A percentile compares a stretch with the other conserved stretches of the same genome.
phyloP scores from a whole-genome alignment of 345 rosid genomes.

The Hirschfeldia incana region DNA sequence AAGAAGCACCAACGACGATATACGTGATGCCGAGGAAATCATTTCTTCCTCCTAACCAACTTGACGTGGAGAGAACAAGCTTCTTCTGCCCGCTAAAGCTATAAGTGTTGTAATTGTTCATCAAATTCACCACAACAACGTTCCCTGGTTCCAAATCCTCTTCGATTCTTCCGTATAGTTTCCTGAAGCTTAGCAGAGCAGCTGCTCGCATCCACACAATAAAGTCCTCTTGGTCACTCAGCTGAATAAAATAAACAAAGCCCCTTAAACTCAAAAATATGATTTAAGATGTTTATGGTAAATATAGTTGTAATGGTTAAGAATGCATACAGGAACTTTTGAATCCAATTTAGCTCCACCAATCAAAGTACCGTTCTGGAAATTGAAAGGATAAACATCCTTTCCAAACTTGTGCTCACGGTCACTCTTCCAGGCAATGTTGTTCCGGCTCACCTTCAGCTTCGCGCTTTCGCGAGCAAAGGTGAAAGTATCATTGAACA shows the following conservation, averaged over 20 bases:
- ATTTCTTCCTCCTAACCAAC: constrained; percentile 83
- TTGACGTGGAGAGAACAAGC: constrained; percentile 73
- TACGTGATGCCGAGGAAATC: constrained; percentile 76
- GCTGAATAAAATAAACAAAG: constrained; percentile 39
- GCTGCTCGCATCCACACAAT: constrained; percentile 87
- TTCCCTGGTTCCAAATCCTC: constrained; percentile 66
- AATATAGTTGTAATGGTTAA: neutral
- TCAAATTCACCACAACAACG: constrained; percentile 48
- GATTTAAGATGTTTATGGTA: neutral
- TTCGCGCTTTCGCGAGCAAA: constrained; percentile 50
- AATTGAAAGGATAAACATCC: constrained; percentile 69
- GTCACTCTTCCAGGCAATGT: constrained; percentile 82
- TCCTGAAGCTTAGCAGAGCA: constrained; percentile 80
- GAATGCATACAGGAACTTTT: constrained; percentile 55
- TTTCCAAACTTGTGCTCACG: constrained; percentile 82
- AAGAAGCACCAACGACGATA: constrained; percentile 63
- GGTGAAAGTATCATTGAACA: constrained; percentile 74
- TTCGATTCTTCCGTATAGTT: constrained; percentile 79
- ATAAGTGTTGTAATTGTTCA: constrained; percentile 81
- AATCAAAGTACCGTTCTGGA: constrained; percentile 71
- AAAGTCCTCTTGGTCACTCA: constrained; percentile 83
- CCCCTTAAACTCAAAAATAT: constrained; percentile 11
- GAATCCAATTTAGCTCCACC: constrained; percentile 78
- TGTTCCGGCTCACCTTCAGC: constrained; percentile 54
- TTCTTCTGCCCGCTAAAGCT: constrained; percentile 82